phyloP scores from a whole-genome alignment of 306 rosid genomes.

The Prunus armeniaca region DNA sequence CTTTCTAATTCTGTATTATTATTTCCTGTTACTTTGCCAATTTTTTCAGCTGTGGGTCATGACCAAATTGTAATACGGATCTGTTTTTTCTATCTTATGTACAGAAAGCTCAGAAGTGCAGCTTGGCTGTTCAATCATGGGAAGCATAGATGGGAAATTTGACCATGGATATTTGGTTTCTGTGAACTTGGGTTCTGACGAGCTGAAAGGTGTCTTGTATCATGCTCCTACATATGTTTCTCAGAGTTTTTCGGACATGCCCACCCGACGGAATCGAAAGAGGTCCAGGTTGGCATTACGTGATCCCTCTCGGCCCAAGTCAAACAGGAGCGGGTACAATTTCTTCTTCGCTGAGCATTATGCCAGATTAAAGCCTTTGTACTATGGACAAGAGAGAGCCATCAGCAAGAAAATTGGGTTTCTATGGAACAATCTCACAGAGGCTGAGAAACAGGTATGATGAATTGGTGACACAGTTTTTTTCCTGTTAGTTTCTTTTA shows the following conservation, averaged over 20 bases:
- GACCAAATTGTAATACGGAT: constrained; percentile 16
- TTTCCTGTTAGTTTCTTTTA: neutral
- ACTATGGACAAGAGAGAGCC: constrained; percentile 64
- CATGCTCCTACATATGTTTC: constrained; percentile 49
- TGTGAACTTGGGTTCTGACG: constrained; percentile 51
- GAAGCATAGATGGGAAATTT: constrained; percentile 68
- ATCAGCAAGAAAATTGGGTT: constrained; percentile 65
- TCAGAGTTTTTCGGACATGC: constrained; percentile 29
- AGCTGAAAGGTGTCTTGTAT: constrained; percentile 66
- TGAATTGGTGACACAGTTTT: neutral
- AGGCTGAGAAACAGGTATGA: constrained; percentile 70
- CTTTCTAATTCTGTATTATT: neutral
- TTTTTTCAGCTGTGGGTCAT: neutral
- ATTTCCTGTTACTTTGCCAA: neutral
- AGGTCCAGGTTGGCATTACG: constrained; percentile 46
- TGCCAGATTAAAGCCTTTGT: constrained; percentile 63
- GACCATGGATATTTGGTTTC: constrained; percentile 68
- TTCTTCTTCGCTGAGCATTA: constrained; percentile 76
- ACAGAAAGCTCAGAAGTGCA: constrained; percentile 44
- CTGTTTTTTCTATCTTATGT: constrained; percentile 17
- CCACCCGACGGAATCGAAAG: constrained; percentile 41
- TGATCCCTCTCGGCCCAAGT: constrained; percentile 70
- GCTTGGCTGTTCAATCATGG: constrained; percentile 46
- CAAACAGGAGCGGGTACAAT: constrained; percentile 77
- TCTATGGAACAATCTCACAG: constrained; percentile 75